Percentiles rank a stretch among this genome's conserved stretches.
Conservation (phyloP, 2,329 filamentous ascomycete genomes). For the Chaetomium strumarium region DNA sequence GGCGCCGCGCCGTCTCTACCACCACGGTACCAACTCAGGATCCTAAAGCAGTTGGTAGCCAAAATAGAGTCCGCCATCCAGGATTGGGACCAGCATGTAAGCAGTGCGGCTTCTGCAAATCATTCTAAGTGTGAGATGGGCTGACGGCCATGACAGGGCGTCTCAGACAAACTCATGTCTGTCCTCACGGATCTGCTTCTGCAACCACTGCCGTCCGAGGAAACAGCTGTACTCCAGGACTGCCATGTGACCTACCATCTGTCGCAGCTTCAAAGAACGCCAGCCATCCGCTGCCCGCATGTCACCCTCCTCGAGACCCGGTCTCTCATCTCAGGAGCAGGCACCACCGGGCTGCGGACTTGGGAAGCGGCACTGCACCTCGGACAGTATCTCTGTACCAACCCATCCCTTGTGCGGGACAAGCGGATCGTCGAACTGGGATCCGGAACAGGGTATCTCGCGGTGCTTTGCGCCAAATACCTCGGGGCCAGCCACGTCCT, state of each 20-base stretch:
- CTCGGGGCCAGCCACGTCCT: slow-evolving; percentile 55
- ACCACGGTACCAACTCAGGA: slow-evolving; percentile 60
- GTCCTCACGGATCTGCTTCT: slow-evolving; percentile 60
- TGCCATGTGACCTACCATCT: slow-evolving; percentile 67
- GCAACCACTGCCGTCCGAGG: slow-evolving; percentile 57
- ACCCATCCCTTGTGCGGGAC: slow-evolving; percentile 40
- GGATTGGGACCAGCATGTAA: slow-evolving; percentile 84
- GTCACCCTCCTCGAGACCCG: slow-evolving; percentile 66
- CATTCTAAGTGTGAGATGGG: background rate
- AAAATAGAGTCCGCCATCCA: slow-evolving; percentile 68
- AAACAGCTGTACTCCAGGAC: slow-evolving; percentile 62
- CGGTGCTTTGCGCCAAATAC: slow-evolving; percentile 65
- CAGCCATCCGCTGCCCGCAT: slow-evolving; percentile 10
- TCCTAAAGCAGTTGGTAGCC: slow-evolving; percentile 66
- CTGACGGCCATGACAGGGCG: slow-evolving; percentile 51
- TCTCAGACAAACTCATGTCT: slow-evolving; percentile 74
- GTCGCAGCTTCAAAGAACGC: slow-evolving; percentile 30
- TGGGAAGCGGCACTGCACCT: slow-evolving; percentile 78
- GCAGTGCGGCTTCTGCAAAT: slow-evolving; percentile 29
- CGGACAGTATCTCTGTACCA: slow-evolving; percentile 58
- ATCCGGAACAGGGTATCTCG: slow-evolving; percentile 69
- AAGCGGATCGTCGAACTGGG: slow-evolving; percentile 66
- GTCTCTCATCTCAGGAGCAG: slow-evolving; percentile 60
- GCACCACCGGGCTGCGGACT: slow-evolving; percentile 70
- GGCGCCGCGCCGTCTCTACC: slow-evolving; percentile 55